Base-by-base conservation (phyloP, 2,329 filamentous ascomycete species). In the Metarhizium robertsii region DNA sequence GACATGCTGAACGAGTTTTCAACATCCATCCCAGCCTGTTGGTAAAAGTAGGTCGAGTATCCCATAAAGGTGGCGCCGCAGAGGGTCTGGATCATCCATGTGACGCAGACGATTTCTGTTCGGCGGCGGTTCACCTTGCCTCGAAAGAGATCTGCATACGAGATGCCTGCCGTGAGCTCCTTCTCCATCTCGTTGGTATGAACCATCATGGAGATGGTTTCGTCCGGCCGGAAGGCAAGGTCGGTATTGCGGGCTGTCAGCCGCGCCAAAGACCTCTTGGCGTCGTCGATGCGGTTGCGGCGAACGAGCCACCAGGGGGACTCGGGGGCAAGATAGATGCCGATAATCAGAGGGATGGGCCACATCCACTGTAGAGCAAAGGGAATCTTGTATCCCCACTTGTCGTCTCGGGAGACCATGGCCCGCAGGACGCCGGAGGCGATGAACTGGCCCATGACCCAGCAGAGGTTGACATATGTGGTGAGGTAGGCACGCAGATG, bases 31-130 rank as follows among this genome's bases (percentile, higher is more conserved):
- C 75, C 73, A 13, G 72, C 75, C 55, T 72, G 71, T 30, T 72
- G 66, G 54, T 74, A 76, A 57, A 77, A 78, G 60, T 75, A 73
- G 34, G 81, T 84, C 20, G 81, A 83, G 66, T 83, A 84, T 58
- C 81, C 81, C 67, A 80, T 83, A 58, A 77, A 69, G 6, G 66
- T 66, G 2, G 68, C 55, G 11, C 74, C 74, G 55, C 70, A 74
- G 0, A 74, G 60, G 0, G 68, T 71, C 62, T 75, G 73, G 5
- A 71, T 68, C 40, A 71, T 68, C 66, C 71, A 77, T 0, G 69
- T 75, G 65, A 77, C 62, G 53, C 71, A 72, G 6, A 72, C 73
- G 53, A 78, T 73, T 54, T 76, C 74, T 1, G 75, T 77, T 8
- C 76, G 67, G 7, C 75, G 71, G 2, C 73, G 68, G 59, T 79